Base-by-base conservation (phyloP, 148 eudicot species). In the Dysphania ambrosioides region DNA sequence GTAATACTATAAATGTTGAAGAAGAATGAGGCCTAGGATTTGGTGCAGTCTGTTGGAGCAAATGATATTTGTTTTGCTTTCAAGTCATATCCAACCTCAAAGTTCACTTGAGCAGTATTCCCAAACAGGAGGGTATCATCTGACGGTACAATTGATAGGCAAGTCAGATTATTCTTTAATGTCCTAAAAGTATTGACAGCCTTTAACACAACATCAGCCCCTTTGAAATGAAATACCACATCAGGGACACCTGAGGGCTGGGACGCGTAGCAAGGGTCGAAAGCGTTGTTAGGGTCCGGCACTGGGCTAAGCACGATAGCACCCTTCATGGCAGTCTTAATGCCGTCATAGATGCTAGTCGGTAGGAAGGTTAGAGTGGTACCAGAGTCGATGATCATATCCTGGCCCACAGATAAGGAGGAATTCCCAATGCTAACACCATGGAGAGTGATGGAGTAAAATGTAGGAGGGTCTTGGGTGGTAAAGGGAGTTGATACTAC, bases 101-200 rank as follows among this genome's bases (percentile, higher is more conserved):
- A 76, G 36, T 80, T 80, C 1, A 71, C 65, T 61, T 85, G 85
- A 60, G 88, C 88, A 55, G 78, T 24, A 56, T 82, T 85, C 23
- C 88, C 88, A 26, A 77, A 77, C 2, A 82, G 66, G 58, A 63
- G 60, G 26, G 8, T 5, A 64, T 44, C 81, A 9, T 72, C 73
- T 11, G 73, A 47, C 5, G 85, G 76, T 29, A 49, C 66, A 56
- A 82, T 75, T 12, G 85, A 79, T 41, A 85, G 64, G 38, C 88
- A 85, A 27, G 57, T 35, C 1, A 59, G 4, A 15, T 44, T 61
- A 15, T 44, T 61, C 6, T 49, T 68, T 5, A 60, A 24, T 32
- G 56, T 16, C 63, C 77, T 23, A 7, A 79, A 79, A 3, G 70
- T 64, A 58, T 83, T 83, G 3, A 41, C 72, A 47, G 64, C 62